Percentiles rank a stretch among this genome's conserved stretches.
These are phyloP conservation scores for Pyrus pyrifolia DNA, from an alignment of 306 rosid genomes.

Conservation along the genomic window DNA sequence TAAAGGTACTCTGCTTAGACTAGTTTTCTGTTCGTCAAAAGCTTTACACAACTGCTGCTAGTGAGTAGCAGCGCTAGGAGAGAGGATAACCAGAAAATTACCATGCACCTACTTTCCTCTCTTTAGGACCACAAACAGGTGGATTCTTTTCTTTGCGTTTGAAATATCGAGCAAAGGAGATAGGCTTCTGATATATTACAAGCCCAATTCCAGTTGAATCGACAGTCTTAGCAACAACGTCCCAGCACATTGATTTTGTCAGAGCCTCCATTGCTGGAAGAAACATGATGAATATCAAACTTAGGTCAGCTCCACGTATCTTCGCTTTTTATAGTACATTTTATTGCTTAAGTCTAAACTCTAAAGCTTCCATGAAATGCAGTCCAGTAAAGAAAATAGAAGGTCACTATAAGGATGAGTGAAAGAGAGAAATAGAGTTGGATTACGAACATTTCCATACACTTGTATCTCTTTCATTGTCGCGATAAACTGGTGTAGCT, in stretches of 20 bases:
- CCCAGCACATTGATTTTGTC: conserved; percentile 86
- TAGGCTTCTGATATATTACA: conserved; percentile 89
- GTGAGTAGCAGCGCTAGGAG: conserved; percentile 1
- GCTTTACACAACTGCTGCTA: not conserved
- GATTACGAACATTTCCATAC: conserved; percentile 75
- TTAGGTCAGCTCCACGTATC: conserved; percentile 11
- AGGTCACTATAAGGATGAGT: not conserved
- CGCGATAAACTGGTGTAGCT: conserved; percentile 87
- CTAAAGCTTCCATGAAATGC: not conserved
- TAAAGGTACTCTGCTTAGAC: not conserved
- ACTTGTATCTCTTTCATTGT: conserved; percentile 55
- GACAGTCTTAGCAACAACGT: conserved; percentile 50
- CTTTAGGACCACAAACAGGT: conserved; percentile 53
- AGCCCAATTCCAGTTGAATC: conserved; percentile 82
- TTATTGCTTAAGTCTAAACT: not conserved
- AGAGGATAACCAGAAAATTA: conserved; percentile 22
- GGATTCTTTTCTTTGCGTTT: conserved; percentile 47
- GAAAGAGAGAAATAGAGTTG: not conserved
- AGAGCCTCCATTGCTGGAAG: conserved; percentile 68
- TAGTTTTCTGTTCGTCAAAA: conserved; percentile 5
- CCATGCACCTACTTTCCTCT: conserved; percentile 68
- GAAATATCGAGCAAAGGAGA: conserved; percentile 55
- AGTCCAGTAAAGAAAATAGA: not conserved
- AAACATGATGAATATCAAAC: conserved; percentile 19
- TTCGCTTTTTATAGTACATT: not conserved